Evolutionary conservation across 1,284 basidiomycete genomes (phyloP), one percentile per base, ranked within the genome.

Genomic region (Tylopilus sp.): DNA sequence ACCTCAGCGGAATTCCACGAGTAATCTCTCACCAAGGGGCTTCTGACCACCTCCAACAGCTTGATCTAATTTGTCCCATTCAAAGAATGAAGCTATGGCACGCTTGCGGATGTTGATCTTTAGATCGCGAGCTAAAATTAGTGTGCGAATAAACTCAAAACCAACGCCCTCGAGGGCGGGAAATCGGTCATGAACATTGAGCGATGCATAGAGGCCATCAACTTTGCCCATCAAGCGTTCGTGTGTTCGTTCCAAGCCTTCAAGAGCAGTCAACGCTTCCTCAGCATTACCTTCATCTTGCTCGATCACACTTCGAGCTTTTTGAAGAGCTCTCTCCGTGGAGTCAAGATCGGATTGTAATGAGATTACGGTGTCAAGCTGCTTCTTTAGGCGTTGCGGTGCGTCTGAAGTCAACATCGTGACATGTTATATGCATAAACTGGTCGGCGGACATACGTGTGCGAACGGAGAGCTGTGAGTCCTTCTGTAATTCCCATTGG

Each of bases 31-130:
- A 79, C 81, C 81, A 13, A 82, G 66, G 4, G 80, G 59, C 33
- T 80, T 70, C n/a, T 78, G 64, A 24, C 67, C 63, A 0, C 82
- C 77, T 1, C 77, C 74, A 12, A 77, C 77, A 2, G 80, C 81
- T 44, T 72, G 77, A 61, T 81, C 78, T 1, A 84, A 67, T 15
- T 69, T 71, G 49, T 83, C 81, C 77, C 78, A 82, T 57, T 82
- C 79, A 29, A 79, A 77, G 59, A 84, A 83, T 19, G 73, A 76
- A 1, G 71, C 75, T 22, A 81, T 76, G 0, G 78, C 80, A 1
- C 73, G 66, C 57, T 79, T 80, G 0, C 76, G 70, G 36, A 83
- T 81, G 54, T 79, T 80, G 26, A 81, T 79, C 63, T 83, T 83
- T 18, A 82, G 70, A 51, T 82, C 80, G 0, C 72, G 70, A 2